Conservation (phyloP, 169 alveolate genomes). For the Eimeria necatrix region DNA sequence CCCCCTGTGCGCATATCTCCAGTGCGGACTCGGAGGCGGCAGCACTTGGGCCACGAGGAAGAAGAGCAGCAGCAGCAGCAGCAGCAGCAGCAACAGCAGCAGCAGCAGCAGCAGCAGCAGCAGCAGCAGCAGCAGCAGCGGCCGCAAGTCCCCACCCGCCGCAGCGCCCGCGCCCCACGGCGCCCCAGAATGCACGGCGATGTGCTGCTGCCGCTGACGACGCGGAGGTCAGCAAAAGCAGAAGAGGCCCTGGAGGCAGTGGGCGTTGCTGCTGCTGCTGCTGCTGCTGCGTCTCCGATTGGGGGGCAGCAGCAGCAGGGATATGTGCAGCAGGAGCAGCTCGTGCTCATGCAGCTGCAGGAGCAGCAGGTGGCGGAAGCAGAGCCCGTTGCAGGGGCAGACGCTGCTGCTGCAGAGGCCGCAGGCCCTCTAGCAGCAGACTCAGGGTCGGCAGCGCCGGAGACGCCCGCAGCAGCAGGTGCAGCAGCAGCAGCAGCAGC, state of each 20-base stretch:
- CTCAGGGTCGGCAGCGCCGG: constrained; percentile 51
- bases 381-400: constrained; percentile 5
- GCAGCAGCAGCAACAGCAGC: constrained; percentile 72
- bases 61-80: constrained; percentile 62
- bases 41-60: constrained; percentile 56
- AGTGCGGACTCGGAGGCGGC: constrained; percentile 53
- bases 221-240: constrained; percentile 38
- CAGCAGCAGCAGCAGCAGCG: constrained; percentile 52
- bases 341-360: constrained; percentile 56
- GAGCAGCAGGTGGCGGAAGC: constrained; percentile 46
- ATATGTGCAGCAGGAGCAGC: constrained; percentile 65
- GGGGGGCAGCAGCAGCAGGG: constrained; percentile 66
- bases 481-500: constrained; percentile 11
- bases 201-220: constrained; percentile 13
- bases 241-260: constrained; percentile 60
- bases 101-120: constrained; percentile 33
- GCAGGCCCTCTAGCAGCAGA: constrained; percentile 13
- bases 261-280: constrained; percentile 22
- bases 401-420: not conserved
- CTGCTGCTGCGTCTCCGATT: constrained; percentile 31
- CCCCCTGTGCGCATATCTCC: constrained; percentile 36
- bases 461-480: not conserved
- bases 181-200: constrained; percentile 74
- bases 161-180: constrained; percentile 78
- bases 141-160: constrained; percentile 74